Conservation (phyloP, 2,329 filamentous ascomycete genomes). For the Calonectria ilicicola region DNA sequence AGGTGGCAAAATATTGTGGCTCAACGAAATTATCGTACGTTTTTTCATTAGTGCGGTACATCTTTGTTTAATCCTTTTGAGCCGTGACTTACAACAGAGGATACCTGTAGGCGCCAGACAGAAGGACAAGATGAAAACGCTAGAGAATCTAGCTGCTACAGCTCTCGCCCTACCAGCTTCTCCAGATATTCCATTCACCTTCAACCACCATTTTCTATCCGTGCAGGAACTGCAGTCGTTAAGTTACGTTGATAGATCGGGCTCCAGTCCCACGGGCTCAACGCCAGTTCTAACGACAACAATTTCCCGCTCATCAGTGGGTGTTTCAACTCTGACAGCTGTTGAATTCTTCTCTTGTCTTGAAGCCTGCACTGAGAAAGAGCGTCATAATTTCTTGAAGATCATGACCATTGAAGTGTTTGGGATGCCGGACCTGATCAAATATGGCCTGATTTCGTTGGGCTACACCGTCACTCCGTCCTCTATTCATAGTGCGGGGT, state of each 20-base stretch:
- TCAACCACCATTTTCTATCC: background rate
- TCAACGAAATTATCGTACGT: slow-evolving; percentile 18
- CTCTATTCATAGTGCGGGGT: background rate
- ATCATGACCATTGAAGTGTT: slow-evolving; percentile 11
- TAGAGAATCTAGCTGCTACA: background rate
- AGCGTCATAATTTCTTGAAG: slow-evolving; percentile 7
- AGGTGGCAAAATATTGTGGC: slow-evolving; percentile 1
- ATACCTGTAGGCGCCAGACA: background rate
- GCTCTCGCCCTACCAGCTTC: background rate
- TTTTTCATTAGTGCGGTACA: background rate
- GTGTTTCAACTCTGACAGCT: background rate
- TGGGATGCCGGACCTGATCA: slow-evolving; percentile 11
- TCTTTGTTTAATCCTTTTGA: background rate
- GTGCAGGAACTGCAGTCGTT: background rate
- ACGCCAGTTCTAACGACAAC: background rate
- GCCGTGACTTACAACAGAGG: background rate
- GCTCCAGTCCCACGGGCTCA: background rate
- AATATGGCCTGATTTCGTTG: slow-evolving; percentile 7
- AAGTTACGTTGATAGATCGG: background rate
- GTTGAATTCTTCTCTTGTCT: slow-evolving; percentile 16
- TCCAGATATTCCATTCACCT: background rate
- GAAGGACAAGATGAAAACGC: background rate
- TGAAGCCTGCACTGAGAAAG: background rate
- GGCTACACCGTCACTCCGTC: slow-evolving; percentile 13
- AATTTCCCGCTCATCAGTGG: background rate